These are phyloP conservation scores for Boletus rubescentipes DNA, from an alignment of 768 basidiomycete species.

Conservation along the genomic window DNA sequence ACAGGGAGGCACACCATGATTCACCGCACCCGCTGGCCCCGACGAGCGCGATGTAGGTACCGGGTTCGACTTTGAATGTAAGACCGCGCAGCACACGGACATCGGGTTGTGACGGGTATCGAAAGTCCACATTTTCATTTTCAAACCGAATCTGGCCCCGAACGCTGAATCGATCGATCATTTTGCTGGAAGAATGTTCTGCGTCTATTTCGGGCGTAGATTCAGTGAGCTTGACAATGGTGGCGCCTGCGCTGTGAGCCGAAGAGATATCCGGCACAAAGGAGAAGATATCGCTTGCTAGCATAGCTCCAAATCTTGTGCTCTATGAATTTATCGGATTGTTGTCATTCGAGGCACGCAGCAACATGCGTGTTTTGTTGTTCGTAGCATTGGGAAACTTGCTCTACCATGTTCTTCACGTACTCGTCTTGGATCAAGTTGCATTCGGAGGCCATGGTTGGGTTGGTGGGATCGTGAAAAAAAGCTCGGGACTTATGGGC, in stretches of 20 bases:
- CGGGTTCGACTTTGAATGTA: conserved; percentile 67
- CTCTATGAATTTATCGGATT: conserved; percentile 32
- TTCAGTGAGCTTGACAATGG: conserved; percentile 77
- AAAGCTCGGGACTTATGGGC: no score
- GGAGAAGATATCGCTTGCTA: conserved; percentile 81
- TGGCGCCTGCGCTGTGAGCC: conserved; percentile 74
- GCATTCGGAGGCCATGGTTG: no score
- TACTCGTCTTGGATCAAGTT: no score
- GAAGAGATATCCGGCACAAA: conserved; percentile 90
- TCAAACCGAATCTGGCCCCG: conserved; percentile 73
- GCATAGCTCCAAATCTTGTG: conserved; percentile 76
- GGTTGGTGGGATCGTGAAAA: no score
- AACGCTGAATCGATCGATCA: conserved; percentile 42
- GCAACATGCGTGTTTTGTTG: no score
- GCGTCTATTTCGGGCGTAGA: conserved; percentile 77
- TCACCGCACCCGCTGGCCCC: conserved; percentile 82
- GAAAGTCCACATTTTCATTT: conserved; percentile 82
- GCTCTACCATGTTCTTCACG: no score
- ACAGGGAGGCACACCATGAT: conserved; percentile 64
- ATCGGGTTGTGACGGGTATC: conserved; percentile 85
- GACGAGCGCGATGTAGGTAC: conserved; percentile 79
- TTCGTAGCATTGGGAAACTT: no score
- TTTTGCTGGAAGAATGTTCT: conserved; percentile 63
- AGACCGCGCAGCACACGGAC: conserved; percentile 82
- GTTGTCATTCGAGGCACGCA: no score